Evolutionary conservation across 257 asterid species (phyloP), one percentile per base, ranked within the genome.

Genomic region (Eustoma russellianum): DNA sequence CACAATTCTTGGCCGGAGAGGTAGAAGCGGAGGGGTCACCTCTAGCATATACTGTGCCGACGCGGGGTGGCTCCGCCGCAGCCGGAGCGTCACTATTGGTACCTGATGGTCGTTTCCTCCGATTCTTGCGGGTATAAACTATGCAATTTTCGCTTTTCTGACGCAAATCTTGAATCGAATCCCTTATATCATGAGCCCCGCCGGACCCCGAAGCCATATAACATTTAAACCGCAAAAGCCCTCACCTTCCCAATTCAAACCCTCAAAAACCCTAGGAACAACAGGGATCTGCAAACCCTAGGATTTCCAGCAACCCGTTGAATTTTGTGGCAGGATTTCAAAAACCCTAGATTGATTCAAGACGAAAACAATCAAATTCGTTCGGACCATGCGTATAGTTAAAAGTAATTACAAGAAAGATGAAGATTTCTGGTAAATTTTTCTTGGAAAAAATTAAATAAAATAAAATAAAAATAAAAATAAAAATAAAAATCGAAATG

Each of bases 131-230:
- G 1, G 74, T 69, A 48, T 76, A 76, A 5, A 76, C 79, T 53
- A 48, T 75, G 43, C 19, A 15, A 8, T 33, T 24, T 30, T 63
- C 77, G 12, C 66, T 68, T 66, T 69, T 61, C 46, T 72, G 68
- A 35, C 48, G 41, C 54, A 64, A 48, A 51, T 50, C 66, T 34
- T 16, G 55, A 45, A 41, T 65, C 53, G 62, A 63, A 51, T 62
- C 47, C 17, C 58, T 64, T 53, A 52, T 52, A 28, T 57, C 70
- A 51, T 44, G 60, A 24, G 15, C 64, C 52, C 67, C 71, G 18
- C 24, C 49, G 35, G 68, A 60, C 68, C 60, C 77, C 30, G 79
- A 69, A 66, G 63, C 82, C 82, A 76, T 76, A 53, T 76, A 70
- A 69, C 62, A 64, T 65, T 52, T 65, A 44, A 57, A 48, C 52